These are phyloP conservation scores for Saprolegnia parasitica DNA, from an alignment of 352 stramenopile genomes.

Conservation along the genomic window DNA sequence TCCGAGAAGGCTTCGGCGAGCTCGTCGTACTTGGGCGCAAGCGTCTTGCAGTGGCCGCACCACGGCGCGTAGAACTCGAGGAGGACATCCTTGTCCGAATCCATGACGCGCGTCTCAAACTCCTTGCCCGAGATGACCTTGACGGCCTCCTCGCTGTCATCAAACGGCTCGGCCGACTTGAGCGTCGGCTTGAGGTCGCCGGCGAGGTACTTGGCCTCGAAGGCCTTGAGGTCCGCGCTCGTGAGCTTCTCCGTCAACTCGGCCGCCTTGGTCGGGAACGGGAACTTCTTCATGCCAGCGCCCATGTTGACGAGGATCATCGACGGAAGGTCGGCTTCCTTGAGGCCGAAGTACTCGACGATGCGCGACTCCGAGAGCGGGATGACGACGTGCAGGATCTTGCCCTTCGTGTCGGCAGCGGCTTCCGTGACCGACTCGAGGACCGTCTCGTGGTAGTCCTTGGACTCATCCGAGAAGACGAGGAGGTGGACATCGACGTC, in stretches of 20 bases:
- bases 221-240: constrained; percentile 51
- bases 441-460: constrained; percentile 59
- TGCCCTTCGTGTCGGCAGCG: constrained; percentile 78
- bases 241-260: constrained; percentile 71
- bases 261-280: constrained; percentile 63
- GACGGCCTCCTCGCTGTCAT: constrained; percentile 85
- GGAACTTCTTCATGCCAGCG: constrained; percentile 91
- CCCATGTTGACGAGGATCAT: constrained; percentile 89
- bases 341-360: constrained; percentile 92
- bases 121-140: constrained; percentile 91
- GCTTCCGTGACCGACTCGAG: constrained; percentile 55
- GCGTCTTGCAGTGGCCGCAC: constrained; percentile 78
- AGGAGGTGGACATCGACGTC: constrained; percentile 84
- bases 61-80: constrained; percentile 77
- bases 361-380: constrained; percentile 84
- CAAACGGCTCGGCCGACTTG: constrained; percentile 88
- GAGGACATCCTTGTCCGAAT: constrained; percentile 85
- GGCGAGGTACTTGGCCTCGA: constrained; percentile 80
- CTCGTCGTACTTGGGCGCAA: constrained; percentile 89
- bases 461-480: constrained; percentile 70
- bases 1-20: constrained; percentile 84
- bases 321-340: constrained; percentile 76
- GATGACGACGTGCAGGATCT: constrained; percentile 87
- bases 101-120: constrained; percentile 86
- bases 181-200: constrained; percentile 85